Percentiles rank a stretch among this genome's conserved stretches.
These are phyloP conservation scores for Rosa multiflora DNA, from an alignment of 306 rosid genomes.

Conservation along the genomic window DNA sequence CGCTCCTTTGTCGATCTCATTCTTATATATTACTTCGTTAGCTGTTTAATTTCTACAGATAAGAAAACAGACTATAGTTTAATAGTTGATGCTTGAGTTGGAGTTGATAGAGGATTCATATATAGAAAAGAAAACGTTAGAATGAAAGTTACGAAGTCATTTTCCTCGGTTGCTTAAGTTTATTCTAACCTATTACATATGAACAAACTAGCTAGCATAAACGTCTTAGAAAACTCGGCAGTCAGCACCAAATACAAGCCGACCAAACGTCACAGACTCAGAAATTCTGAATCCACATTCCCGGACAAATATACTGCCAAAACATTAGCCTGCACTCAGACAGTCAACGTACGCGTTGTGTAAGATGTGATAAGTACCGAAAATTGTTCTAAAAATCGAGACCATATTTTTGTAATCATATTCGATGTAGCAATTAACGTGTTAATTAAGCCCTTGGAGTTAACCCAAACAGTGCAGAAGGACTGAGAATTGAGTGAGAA, in stretches of 20 bases:
- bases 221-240: not conserved
- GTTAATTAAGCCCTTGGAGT: too few relatives aligned
- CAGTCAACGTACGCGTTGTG: not conserved
- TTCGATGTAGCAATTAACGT: not conserved
- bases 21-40: not conserved
- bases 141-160: not conserved
- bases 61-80: not conserved
- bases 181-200: not conserved
- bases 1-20: not conserved
- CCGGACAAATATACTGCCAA: not conserved
- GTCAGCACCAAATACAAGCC: not conserved
- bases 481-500: too few relatives aligned
- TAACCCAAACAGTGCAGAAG: too few relatives aligned
- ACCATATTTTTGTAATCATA: not conserved
- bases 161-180: not conserved
- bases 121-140: not conserved
- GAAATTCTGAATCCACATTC: not conserved
- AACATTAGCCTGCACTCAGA: not conserved
- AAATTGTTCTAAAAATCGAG: not conserved
- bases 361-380: not conserved
- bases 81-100: conserved; percentile 6
- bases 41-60: not conserved
- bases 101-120: not conserved
- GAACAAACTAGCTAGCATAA: not conserved
- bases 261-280: not conserved